phyloP scores from a whole-genome alignment of 2,329 filamentous ascomycete genomes.

The Colletotrichum chrysophilum region DNA sequence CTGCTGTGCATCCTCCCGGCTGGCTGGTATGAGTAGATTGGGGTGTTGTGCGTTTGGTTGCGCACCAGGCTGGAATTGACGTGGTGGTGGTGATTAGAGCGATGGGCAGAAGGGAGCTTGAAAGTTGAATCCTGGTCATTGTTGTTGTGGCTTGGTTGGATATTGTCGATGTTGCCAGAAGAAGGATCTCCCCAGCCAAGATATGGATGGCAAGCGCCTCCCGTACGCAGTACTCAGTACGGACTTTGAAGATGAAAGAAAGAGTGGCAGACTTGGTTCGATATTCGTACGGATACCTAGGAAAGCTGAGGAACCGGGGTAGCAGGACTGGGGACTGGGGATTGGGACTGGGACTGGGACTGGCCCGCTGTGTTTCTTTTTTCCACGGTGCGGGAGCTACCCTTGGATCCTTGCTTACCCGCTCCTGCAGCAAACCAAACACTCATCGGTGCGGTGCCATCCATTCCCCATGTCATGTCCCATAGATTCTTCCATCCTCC shows the following conservation, averaged over 20 bases:
- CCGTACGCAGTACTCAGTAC: background rate
- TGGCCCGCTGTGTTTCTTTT: constrained; percentile 8
- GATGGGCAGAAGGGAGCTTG: background rate
- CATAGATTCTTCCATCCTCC: background rate
- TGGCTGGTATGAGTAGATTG: background rate
- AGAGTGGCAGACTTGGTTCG: background rate
- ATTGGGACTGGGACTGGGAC: background rate
- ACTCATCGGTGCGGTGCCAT: background rate
- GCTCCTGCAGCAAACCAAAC: constrained; percentile 40
- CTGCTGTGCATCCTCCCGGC: background rate
- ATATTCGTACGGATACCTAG: background rate
- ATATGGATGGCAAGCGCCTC: background rate
- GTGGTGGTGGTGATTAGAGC: background rate
- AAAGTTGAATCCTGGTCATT: background rate
- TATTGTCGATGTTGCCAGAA: background rate
- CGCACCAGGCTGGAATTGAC: background rate
- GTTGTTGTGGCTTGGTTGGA: background rate
- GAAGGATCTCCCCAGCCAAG: background rate
- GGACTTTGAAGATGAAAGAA: background rate
- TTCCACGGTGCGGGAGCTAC: constrained; percentile 26
- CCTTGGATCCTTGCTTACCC: constrained; percentile 44
- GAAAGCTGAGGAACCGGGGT: background rate
- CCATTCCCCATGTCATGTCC: background rate
- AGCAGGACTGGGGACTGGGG: background rate
- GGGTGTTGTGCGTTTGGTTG: background rate